These are phyloP conservation scores for Yamadazyma takamatsuzukensis DNA, from an alignment of 805 yeast species.

Conservation along the genomic window DNA sequence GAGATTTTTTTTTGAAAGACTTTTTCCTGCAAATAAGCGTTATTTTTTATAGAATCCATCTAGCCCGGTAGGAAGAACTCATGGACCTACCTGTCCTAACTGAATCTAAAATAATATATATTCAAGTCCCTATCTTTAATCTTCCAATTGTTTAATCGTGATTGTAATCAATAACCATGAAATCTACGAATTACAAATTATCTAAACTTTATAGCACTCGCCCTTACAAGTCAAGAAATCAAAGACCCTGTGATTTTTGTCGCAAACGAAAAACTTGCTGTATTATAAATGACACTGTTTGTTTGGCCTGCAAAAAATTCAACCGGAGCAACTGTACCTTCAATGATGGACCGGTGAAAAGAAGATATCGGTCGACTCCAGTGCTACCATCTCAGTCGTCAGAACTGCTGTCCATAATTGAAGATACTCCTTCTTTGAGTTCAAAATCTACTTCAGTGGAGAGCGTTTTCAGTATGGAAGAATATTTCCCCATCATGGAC, in stretches of 20 bases:
- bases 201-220: conserved; percentile 14
- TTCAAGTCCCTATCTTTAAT: too few relatives aligned
- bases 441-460: too few relatives aligned
- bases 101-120: too few relatives aligned
- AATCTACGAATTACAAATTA: conserved; percentile 8
- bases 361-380: conserved; percentile 7
- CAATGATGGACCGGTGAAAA: conserved; percentile 25
- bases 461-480: too few relatives aligned
- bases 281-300: conserved; percentile 27
- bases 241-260: conserved; percentile 35
- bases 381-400: conserved; percentile 8
- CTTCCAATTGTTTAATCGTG: neutral
- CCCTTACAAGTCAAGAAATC: conserved; percentile 30
- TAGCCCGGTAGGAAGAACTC: neutral
- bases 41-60: too few relatives aligned
- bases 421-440: too few relatives aligned
- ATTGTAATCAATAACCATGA: conserved; percentile 1
- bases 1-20: neutral
- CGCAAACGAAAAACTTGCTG: conserved; percentile 33
- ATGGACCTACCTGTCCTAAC: neutral
- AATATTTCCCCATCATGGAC: too few relatives aligned
- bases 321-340: conserved; percentile 28
- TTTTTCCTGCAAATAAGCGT: too few relatives aligned
- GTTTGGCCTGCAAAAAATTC: conserved; percentile 27
- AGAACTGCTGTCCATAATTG: too few relatives aligned